Base-by-base conservation (phyloP, 1,284 basidiomycete species). In the Vanrija sp. region DNA sequence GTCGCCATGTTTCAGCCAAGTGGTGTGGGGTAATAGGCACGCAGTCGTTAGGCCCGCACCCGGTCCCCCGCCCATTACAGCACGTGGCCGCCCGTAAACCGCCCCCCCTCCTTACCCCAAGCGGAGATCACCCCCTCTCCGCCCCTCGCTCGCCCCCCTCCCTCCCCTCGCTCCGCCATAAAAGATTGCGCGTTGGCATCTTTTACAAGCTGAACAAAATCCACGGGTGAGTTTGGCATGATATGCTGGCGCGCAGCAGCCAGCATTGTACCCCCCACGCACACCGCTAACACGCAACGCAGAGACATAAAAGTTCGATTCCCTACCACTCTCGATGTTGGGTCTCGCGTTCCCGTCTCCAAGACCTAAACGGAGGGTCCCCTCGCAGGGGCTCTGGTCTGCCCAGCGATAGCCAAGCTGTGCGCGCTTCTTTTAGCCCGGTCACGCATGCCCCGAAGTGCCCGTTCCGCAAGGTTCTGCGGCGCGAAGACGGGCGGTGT, bases 231-330 rank as follows among this genome's bases (percentile, higher is more conserved):
- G 45, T 47, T 24, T 23, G 16, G 15, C 10, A 20, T 16, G 12
- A 12, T 23, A 18, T 46, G 46, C 37, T 27, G 8, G 16, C 6
- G 46, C 16, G 24, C 23, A 12, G 8, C 24, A 18, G 46, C 38
- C 27, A 1, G 9, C 31, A 31, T 37, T 3, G 19, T 22, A 18
- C 41, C 41, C n/a, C 36, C 14, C 24, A 4, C 6, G 24, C 18
- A 38, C 23, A 18, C 24, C 10, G 46, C 46, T 47, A 12, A 31
- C 31, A 2, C 36, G 6, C 19, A n/a, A 6, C 44, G 4, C 51
- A 67, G 67, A 68, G 67, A 74, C 72, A 74, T 57, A 67, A 70
- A 73, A 74, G 72, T 74, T 74, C 72, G 70, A 72, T 64, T 64
- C 65, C 62, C 60, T 62, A 56, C 64, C 52, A 67, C 62, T 66